phyloP scores from a whole-genome alignment of 371 early-diverging fungal genomes.

The Dichotomocladium elegans region DNA sequence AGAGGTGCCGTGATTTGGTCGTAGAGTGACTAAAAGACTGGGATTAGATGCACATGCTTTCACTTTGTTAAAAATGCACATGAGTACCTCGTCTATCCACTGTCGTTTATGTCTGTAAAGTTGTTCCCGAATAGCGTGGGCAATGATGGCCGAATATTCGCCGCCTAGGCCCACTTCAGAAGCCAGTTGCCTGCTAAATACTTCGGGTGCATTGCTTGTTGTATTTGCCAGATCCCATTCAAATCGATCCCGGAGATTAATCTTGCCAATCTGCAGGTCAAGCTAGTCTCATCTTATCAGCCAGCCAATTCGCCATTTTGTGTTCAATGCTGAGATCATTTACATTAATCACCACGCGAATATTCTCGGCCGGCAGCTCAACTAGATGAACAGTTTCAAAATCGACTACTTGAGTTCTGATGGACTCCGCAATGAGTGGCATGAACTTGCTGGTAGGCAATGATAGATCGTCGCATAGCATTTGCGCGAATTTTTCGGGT shows the following conservation, averaged over 20 bases:
- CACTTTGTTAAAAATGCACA: neutral
- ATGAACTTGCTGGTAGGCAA: constrained; percentile 51
- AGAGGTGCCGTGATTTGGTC: constrained; percentile 44
- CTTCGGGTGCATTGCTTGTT: constrained; percentile 73
- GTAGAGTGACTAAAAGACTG: constrained; percentile 23
- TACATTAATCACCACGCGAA: constrained; percentile 47
- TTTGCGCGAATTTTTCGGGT: constrained; percentile 90
- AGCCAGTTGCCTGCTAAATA: constrained; percentile 75
- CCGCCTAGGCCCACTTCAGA: constrained; percentile 89
- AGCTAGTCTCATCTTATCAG: constrained; percentile 44
- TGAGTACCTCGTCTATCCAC: constrained; percentile 47
- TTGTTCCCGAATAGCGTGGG: constrained; percentile 89
- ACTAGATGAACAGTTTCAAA: constrained; percentile 42
- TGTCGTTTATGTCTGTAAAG: constrained; percentile 69
- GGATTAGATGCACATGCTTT: neutral
- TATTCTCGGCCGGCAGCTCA: constrained; percentile 23
- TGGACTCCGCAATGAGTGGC: constrained; percentile 74
- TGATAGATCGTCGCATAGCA: constrained; percentile 83
- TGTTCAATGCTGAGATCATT: neutral
- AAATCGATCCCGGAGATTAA: constrained; percentile 85
- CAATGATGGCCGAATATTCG: constrained; percentile 83
- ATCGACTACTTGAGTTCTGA: constrained; percentile 58
- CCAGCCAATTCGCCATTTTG: neutral
- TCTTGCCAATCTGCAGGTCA: constrained; percentile 82
- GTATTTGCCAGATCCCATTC: constrained; percentile 84